Percentiles rank a stretch among this genome's conserved stretches.
phyloP scores from a whole-genome alignment of 352 stramenopile species.

The Pythium brachiatum region DNA sequence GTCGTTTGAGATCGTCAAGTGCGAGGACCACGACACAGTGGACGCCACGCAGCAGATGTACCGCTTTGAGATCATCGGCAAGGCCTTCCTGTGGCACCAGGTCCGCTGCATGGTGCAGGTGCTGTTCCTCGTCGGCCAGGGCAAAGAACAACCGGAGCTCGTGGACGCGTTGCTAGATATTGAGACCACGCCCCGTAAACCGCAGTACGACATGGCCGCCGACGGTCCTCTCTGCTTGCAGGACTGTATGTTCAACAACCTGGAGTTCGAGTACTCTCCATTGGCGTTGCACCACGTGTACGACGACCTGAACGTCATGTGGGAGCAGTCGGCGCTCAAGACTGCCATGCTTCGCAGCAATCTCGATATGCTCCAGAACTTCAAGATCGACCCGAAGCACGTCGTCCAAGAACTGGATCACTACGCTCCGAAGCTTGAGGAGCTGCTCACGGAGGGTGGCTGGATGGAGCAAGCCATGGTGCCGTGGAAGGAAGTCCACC shows the following conservation, averaged over 20 bases:
- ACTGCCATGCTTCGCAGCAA: constrained; percentile 72
- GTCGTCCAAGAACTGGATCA: constrained; percentile 73
- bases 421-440: constrained; percentile 65
- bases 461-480: constrained; percentile 35
- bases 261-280: constrained; percentile 81
- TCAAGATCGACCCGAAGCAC: constrained; percentile 36
- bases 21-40: constrained; percentile 33
- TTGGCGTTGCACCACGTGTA: constrained; percentile 75
- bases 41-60: constrained; percentile 65
- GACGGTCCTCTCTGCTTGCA: constrained; percentile 97
- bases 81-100: constrained; percentile 99
- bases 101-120: constrained; percentile 98
- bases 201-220: constrained; percentile 94
- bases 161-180: constrained; percentile 93
- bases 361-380: constrained; percentile 53
- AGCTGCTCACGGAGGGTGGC: constrained; percentile 68
- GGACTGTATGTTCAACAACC: constrained; percentile 92
- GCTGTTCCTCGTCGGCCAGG: constrained; percentile 94
- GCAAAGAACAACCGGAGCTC: constrained; percentile 88
- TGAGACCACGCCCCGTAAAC: constrained; percentile 72
- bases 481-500: constrained; percentile 56
- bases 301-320: constrained; percentile 77
- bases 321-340: constrained; percentile 78
- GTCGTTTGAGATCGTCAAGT: constrained; percentile 83
- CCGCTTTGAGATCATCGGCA: constrained; percentile 80